Base-by-base conservation (phyloP, 495 filamentous ascomycete species). In the Penicillium canescens region DNA sequence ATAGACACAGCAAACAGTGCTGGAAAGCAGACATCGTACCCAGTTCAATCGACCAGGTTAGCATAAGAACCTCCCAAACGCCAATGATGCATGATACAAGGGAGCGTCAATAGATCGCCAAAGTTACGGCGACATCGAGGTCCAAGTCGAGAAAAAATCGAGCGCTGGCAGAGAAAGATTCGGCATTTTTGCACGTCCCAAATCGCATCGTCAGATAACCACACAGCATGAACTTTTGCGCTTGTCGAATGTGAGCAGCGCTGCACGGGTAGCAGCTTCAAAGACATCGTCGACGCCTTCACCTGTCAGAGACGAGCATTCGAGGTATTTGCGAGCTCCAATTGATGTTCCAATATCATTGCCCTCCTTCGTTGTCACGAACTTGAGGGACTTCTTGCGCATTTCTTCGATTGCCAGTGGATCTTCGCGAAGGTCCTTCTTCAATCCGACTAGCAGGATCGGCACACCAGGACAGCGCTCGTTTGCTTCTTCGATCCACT, bases 261-360 rank as follows among this genome's bases (percentile, higher is more conserved):
- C 92, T n/a, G 94, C 93, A 63, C 94, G 82, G 48, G 94, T 99
- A 8, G 94, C 94, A 24, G 94, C 94, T 68, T 99, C 94, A 65
- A 99, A 99, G 11, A 99, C 94, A 72, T 99, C 94, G 70, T 99
- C 94, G 20, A 99, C 94, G 11, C 94, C 94, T 66, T 99, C 95
- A 43, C 94, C 94, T n/a, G 90, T 96, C 59, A 99, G 72, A 28
- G 89, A 93, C 4, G 92, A 97, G 74, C 94, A 99, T 68, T 99
- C 94, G 43, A 99, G 86, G 61, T 99, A 99, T 74, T 96, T 96
- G 58, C 90, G 82, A 46, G 93, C 94, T 38, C 93, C 92, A 62
- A 97, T 89, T 52, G 92, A 85, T 46, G 88, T 83, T 37, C 89
- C 90, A 26, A 86, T 88, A 35, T 87, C 85, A 48, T 86, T 86